Base-by-base conservation (phyloP, 2,329 filamentous ascomycete species). In the Arachnomyces sp. region DNA sequence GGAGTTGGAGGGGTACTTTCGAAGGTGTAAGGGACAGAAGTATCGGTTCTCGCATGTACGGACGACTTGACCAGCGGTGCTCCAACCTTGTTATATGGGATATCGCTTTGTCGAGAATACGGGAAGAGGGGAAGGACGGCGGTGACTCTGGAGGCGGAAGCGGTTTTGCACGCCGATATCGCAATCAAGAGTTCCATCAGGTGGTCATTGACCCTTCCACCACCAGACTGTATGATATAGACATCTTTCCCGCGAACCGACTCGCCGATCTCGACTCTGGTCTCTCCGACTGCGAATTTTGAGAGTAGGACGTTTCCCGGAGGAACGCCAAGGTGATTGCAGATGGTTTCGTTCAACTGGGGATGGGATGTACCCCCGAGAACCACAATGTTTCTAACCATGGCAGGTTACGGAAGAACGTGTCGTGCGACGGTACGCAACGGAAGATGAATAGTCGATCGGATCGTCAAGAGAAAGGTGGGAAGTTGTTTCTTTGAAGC, bases 241-340 rank as follows among this genome's bases (percentile, higher is more conserved):
- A 95, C 92, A 78, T 98, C 92, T 65, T 98, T 98, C 53, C 86
- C 92, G 54, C 92, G 84, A 38, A 98, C 92, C 11, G 88, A 95
- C 66, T 98, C 92, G 62, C 89, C 78, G 57, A 98, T 94, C 66
- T 96, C 92, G 48, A 94, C 90, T 40, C 90, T 81, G 52, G 86
- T 94, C 71, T 96, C 92, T 52, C 92, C 92, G 38, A 92, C 87
- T 25, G 88, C 86, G 71, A 98, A 98, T 69, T 95, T 95, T 59
- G 74, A 78, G 36, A 96, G 79, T 46, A 89, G 80, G 52, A 90
- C 84, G 57, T 88, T 82, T 52, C 87, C 86, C 14, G 79, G 73
- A n/a, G 87, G 82, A 40, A 98, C 80, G 53, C 89, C 86, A 44
- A 98, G 82, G 52, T 87, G 82, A 54, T 84, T 84, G 75, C 86